Evolutionary conservation across 2,329 filamentous ascomycete genomes (phyloP).

Genomic region (Epicoccum nigrum): DNA sequence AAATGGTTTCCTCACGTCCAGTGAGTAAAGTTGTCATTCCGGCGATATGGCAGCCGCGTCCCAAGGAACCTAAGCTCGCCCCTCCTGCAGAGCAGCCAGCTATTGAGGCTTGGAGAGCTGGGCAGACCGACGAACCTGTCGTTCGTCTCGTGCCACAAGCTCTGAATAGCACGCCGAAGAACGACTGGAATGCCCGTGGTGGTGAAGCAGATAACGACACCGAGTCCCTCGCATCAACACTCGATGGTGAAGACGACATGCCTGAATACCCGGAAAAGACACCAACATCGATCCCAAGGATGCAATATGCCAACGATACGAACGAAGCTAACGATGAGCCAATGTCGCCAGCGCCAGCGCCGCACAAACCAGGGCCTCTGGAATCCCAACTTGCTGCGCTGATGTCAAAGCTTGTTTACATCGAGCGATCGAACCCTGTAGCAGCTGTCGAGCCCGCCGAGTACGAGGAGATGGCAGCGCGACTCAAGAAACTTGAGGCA

Average conservation of each 20-base stretch:
- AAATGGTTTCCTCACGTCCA: slow-evolving; percentile 18
- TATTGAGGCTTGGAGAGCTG: slow-evolving; percentile 24
- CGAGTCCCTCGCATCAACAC: slow-evolving; percentile 41
- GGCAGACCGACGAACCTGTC: slow-evolving; percentile 10
- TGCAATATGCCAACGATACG: slow-evolving; percentile 13
- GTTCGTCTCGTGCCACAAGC: slow-evolving; percentile 22
- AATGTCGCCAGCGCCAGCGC: slow-evolving; percentile 24
- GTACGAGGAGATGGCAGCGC: slow-evolving; percentile 39
- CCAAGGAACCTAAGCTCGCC: slow-evolving; percentile 16
- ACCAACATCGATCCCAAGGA: slow-evolving; percentile 28
- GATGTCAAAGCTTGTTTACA: slow-evolving; percentile 47
- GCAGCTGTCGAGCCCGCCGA: slow-evolving; percentile 48
- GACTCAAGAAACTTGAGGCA: slow-evolving; percentile 43
- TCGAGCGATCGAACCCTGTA: slow-evolving; percentile 43
- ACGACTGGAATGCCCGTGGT: neutral
- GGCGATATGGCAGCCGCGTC: slow-evolving; percentile 36
- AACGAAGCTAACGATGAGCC: slow-evolving; percentile 26
- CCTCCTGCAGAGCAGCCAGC: slow-evolving; percentile 1
- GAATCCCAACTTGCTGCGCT: slow-evolving; percentile 46
- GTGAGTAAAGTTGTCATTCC: slow-evolving; percentile 29
- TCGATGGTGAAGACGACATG: slow-evolving; percentile 37
- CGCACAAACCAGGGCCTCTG: slow-evolving; percentile 42
- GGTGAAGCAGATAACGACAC: slow-evolving; percentile 36
- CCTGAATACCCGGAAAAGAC: slow-evolving; percentile 40
- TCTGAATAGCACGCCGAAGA: slow-evolving; percentile 20